These are phyloP conservation scores for Phyllosticta ampelicida DNA, from an alignment of 2,329 filamentous ascomycete species.

Conservation along the genomic window DNA sequence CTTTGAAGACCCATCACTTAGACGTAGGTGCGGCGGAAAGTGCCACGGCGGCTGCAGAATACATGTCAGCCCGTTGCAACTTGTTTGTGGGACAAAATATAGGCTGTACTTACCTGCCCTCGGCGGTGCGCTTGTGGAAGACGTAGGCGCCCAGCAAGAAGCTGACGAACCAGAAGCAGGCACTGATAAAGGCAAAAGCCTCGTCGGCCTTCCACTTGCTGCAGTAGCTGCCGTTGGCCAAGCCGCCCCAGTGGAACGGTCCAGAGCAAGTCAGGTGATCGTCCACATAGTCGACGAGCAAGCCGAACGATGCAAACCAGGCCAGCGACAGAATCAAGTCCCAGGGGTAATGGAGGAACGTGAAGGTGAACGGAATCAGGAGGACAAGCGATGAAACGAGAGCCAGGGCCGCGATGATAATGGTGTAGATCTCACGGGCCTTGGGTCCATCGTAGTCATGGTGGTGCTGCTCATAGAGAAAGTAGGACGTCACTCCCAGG, in stretches of 20 bases:
- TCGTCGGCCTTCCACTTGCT: constrained; percentile 59
- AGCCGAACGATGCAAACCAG: constrained; percentile 60
- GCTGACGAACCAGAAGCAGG: constrained; percentile 59
- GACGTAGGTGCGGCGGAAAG: constrained; percentile 12
- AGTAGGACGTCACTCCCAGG: constrained; percentile 56
- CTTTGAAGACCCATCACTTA: constrained; percentile 3
- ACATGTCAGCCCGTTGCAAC: neutral
- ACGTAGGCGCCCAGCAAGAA: constrained; percentile 35
- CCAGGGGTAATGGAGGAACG: constrained; percentile 59
- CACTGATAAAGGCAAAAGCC: constrained; percentile 61
- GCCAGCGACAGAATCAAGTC: constrained; percentile 58
- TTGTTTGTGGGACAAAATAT: neutral
- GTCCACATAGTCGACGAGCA: constrained; percentile 31
- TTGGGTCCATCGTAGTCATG: constrained; percentile 33
- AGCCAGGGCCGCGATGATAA: constrained; percentile 57
- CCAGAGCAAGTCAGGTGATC: constrained; percentile 17
- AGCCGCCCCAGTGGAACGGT: constrained; percentile 43
- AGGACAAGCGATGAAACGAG: constrained; percentile 61
- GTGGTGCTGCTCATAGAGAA: constrained; percentile 42
- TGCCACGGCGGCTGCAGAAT: constrained; percentile 10
- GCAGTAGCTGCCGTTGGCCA: constrained; percentile 45
- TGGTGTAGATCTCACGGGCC: constrained; percentile 63
- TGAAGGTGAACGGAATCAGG: constrained; percentile 58
- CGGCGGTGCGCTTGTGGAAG: constrained; percentile 13
- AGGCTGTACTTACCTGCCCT: constrained; percentile 10